A percentile compares a stretch with the other conserved stretches of the same genome.
These are phyloP conservation scores for Apiospora arundinis DNA, from an alignment of 2,329 filamentous ascomycete species.

Conservation along the genomic window DNA sequence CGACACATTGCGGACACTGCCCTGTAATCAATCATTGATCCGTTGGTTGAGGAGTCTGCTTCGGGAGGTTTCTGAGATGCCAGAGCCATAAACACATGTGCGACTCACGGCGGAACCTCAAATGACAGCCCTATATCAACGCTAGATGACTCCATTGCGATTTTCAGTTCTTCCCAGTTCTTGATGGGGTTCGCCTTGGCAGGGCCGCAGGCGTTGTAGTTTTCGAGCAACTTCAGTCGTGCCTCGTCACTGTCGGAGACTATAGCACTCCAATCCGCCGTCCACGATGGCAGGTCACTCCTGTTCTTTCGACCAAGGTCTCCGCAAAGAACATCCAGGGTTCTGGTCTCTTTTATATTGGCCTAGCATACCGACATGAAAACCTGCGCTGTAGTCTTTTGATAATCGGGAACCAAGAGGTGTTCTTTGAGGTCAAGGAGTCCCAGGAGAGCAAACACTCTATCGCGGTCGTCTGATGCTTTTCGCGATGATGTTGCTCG, in stretches of 20 bases:
- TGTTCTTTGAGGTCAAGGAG: neutral
- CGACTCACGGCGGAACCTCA: neutral
- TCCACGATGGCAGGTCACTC: slow-evolving; percentile 18
- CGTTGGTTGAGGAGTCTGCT: too few species aligned
- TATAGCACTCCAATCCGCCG: slow-evolving; percentile 13
- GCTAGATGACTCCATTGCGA: neutral
- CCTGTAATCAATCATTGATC: too few species aligned
- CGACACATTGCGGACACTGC: too few species aligned
- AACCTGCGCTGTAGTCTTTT: neutral
- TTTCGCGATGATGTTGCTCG: neutral
- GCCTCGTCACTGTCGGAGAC: neutral
- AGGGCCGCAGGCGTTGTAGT: neutral
- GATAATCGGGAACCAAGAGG: neutral
- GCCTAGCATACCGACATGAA: neutral
- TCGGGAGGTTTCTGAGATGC: neutral
- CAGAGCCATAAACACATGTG: neutral
- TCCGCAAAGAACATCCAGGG: neutral
- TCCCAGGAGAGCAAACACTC: slow-evolving; percentile 5
- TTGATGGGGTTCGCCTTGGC: neutral
- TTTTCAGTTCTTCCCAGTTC: neutral
- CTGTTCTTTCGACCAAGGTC: slow-evolving; percentile 5
- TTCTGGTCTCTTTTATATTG: neutral
- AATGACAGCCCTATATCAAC: neutral
- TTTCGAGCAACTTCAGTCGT: neutral
- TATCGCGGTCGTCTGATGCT: slow-evolving; percentile 14